Base-by-base conservation (phyloP, 139 green algal genomes). In the Chlorella sorokiniana region DNA sequence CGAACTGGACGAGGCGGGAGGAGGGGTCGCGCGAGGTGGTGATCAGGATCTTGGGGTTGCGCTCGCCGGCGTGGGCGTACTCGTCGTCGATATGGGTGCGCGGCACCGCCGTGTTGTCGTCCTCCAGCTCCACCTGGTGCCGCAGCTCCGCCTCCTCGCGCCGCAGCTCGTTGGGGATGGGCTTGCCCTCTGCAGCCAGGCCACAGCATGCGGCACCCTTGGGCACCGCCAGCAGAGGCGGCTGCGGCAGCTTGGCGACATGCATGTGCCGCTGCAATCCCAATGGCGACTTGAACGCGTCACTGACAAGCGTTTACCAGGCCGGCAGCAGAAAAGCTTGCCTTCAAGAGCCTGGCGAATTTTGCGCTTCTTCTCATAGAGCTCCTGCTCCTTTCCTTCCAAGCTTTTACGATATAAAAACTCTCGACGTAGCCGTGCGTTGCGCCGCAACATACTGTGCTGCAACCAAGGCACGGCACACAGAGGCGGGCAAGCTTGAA, bases 401-500 rank as follows among this genome's bases (percentile, higher is more conserved):
- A 99, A 74, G 31, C 92, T 93, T 81, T 99, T 99, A 27, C 96
- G 75, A 83, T 98, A 99, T 33, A 99, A 64, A 84, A 98, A 99
- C 85, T 99, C 96, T 61, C 95, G 95, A 0, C 97, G 79, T 27
- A 98, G 81, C 0, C 97, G 86, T 1, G 94, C 91, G 61, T 98
- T 97, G 5, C 97, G 81, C 3, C 89, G 84, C 40, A 97, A 69
- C 91, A 97, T 84, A 29, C n/a, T n/a, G n/a, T n/a, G n/a, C n/a
- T n/a, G n/a, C n/a, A n/a, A n/a, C n/a, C n/a, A n/a, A n/a, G n/a
- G n/a, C n/a, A n/a, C n/a, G n/a, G n/a, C n/a, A n/a, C n/a, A n/a
- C n/a, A n/a, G n/a, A n/a, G n/a, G n/a, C n/a, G n/a, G n/a, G n/a
- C n/a, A n/a, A n/a, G n/a, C n/a, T n/a, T n/a, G n/a, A n/a, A n/a